Percentiles rank a stretch among this genome's conserved stretches.
Conservation (phyloP, 106 monocot genomes). For the Allium fistulosum region DNA sequence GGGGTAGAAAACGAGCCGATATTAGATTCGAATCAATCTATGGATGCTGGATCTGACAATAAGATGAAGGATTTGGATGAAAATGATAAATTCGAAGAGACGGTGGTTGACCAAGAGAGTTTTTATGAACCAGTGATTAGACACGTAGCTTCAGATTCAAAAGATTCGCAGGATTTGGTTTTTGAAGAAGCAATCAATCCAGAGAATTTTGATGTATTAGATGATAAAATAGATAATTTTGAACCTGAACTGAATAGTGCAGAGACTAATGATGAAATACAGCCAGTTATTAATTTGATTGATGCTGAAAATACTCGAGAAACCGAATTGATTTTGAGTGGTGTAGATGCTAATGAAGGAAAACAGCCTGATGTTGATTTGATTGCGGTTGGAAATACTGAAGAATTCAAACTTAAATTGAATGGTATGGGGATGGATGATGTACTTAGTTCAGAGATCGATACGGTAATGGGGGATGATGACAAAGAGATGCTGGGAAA, state of each 20-base stretch:
- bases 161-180: neutral
- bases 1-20: neutral
- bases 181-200: neutral
- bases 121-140: neutral
- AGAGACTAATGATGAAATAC: constrained; percentile 4
- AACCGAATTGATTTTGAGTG: neutral
- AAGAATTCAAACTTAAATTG: neutral
- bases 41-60: neutral
- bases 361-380: neutral
- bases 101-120: constrained; percentile 5
- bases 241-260: constrained; percentile 9
- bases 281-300: neutral
- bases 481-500: constrained; percentile 1
- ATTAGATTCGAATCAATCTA: neutral
- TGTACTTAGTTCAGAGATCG: neutral
- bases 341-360: neutral
- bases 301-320: neutral
- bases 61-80: constrained; percentile 6
- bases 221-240: neutral
- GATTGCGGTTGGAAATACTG: neutral
- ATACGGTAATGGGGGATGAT: constrained; percentile 4
- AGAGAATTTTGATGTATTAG: constrained; percentile 9
- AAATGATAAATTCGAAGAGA: constrained; percentile 31
- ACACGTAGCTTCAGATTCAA: neutral
- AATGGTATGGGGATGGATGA: neutral